phyloP scores from a whole-genome alignment of 2,329 filamentous ascomycete species.

The Colletotrichum cereale region DNA sequence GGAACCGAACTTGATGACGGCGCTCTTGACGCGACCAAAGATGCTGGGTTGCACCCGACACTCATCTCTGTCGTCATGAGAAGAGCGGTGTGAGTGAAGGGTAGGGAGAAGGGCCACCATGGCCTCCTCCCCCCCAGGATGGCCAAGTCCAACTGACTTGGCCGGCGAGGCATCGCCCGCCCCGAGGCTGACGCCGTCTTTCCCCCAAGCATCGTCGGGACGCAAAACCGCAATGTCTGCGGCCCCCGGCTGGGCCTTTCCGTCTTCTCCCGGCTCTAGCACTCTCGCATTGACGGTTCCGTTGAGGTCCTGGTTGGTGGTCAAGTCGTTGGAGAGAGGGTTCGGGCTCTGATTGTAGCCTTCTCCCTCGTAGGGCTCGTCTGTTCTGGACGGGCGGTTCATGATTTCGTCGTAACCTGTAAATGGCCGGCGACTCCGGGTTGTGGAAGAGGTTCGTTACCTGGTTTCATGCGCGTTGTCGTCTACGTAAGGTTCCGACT shows the following conservation, averaged over 20 bases:
- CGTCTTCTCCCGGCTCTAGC: conserved; percentile 1
- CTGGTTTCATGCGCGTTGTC: not conserved
- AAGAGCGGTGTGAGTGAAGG: conserved; percentile 13
- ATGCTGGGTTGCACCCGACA: not conserved
- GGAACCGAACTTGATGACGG: conserved; percentile 61
- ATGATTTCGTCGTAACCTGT: conserved; percentile 5
- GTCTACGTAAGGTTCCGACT: conserved; percentile 6
- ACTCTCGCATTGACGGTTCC: conserved; percentile 53
- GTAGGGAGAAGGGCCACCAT: conserved; percentile 32
- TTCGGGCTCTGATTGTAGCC: conserved; percentile 62
- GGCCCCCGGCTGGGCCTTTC: not conserved
- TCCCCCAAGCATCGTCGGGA: not conserved
- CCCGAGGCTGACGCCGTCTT: not conserved
- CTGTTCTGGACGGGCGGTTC: conserved; percentile 42
- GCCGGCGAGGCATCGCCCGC: conserved; percentile 10
- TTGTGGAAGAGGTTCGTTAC: not conserved
- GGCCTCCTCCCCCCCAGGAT: conserved; percentile 35
- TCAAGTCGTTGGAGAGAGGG: conserved; percentile 59
- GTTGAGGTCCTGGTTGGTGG: conserved; percentile 61
- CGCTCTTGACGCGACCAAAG: conserved; percentile 40
- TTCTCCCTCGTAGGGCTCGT: conserved; percentile 43
- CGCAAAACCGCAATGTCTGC: conserved; percentile 17
- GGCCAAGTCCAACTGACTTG: conserved; percentile 33
- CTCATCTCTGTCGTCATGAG: not conserved
- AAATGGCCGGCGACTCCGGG: not conserved